Conservation (phyloP, 148 eudicot genomes). For the Amaranthus cruentus region DNA sequence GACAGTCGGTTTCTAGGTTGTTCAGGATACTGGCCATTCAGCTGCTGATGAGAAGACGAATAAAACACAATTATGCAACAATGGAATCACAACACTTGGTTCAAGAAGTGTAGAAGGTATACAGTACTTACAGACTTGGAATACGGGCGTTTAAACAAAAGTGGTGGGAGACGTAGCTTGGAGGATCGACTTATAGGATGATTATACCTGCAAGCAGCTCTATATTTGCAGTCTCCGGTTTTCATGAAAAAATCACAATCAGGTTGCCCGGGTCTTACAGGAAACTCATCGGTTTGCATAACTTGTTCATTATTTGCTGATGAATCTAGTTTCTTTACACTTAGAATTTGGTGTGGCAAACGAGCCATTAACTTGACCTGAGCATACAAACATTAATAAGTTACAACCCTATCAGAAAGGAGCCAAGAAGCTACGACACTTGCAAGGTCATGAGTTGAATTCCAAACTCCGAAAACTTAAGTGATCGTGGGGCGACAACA, state of each 20-base stretch:
- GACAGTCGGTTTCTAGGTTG: slow-evolving; percentile 35
- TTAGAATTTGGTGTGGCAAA: slow-evolving; percentile 23
- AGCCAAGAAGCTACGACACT: too few species aligned
- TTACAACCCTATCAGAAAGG: background rate
- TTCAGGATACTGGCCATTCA: slow-evolving; percentile 49
- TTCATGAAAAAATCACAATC: slow-evolving; percentile 50
- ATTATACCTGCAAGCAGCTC: slow-evolving; percentile 43
- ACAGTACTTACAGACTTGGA: slow-evolving; percentile 40
- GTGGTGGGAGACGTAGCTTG: slow-evolving; percentile 25
- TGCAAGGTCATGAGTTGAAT: background rate
- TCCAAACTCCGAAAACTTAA: background rate
- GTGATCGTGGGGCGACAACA: background rate
- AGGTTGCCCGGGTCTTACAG: slow-evolving; percentile 59
- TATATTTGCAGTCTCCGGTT: slow-evolving; percentile 58
- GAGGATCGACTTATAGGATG: slow-evolving; percentile 38
- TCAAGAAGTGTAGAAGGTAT: background rate
- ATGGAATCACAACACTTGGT: background rate
- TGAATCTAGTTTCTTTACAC: slow-evolving; percentile 19
- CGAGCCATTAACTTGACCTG: slow-evolving; percentile 20
- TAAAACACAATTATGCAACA: background rate
- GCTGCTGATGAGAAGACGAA: slow-evolving; percentile 24
- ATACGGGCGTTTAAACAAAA: slow-evolving; percentile 36
- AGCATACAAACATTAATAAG: background rate
- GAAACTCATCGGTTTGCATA: slow-evolving; percentile 38
- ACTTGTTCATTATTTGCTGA: slow-evolving; percentile 21